A percentile compares a stretch with the other conserved stretches of the same genome.
phyloP scores from a whole-genome alignment of 225 moss, liverwort and hornwort species.

The Physcomitrium patens region DNA sequence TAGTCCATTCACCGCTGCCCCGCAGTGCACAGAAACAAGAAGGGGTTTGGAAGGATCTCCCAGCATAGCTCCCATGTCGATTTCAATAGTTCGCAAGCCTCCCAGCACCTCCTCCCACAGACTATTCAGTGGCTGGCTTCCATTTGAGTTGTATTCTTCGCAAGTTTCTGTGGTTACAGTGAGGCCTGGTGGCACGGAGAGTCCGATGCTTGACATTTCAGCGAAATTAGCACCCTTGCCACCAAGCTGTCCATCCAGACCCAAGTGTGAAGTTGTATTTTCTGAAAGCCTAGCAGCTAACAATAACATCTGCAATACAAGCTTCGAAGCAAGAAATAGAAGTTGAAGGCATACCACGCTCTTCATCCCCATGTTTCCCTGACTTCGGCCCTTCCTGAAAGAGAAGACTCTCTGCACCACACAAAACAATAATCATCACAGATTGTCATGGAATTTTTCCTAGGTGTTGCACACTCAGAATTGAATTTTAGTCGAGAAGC shows the following conservation, averaged over 20 bases:
- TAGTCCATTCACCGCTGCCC: constrained; percentile 71
- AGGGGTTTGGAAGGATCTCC: constrained; percentile 87
- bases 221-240: constrained; percentile 95
- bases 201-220: constrained; percentile 92
- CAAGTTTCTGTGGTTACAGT: constrained; percentile 93
- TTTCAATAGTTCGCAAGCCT: constrained; percentile 70
- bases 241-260: constrained; percentile 68
- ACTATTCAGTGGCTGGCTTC: constrained; percentile 70
- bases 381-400: constrained; percentile 81
- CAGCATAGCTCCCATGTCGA: constrained; percentile 71
- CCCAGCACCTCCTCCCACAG: constrained; percentile 92
- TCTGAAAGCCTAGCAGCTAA: no score
- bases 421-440: constrained; percentile 15
- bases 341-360: constrained; percentile 53
- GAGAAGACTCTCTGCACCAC: constrained; percentile 83
- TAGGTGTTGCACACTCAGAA: no score
- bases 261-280: not conserved
- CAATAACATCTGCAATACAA: no score
- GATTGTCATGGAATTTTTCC: constrained; percentile 8
- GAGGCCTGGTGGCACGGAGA: constrained; percentile 90
- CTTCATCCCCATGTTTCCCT: constrained; percentile 94
- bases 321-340: not conserved
- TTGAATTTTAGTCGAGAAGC: no score
- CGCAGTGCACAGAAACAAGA: constrained; percentile 88
- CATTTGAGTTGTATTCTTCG: constrained; percentile 73